Percentiles rank a stretch among this genome's conserved stretches.
Evolutionary conservation across 2,329 filamentous ascomycete genomes (phyloP).

Genomic region (Emydomyces testavorans): DNA sequence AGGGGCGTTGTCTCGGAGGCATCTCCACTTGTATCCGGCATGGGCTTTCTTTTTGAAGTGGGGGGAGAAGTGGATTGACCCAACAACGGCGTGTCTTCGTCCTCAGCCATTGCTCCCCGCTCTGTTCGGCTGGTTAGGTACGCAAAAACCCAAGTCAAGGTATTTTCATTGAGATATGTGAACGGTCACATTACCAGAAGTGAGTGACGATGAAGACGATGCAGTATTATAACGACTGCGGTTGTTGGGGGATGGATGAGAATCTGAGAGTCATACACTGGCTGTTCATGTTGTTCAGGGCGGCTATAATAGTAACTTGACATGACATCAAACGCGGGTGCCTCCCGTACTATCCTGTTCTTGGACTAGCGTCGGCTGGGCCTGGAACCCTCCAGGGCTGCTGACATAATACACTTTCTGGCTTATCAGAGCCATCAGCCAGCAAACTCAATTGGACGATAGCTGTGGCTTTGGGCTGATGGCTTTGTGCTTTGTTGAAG

Average conservation of each 20-base stretch:
- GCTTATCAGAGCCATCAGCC: neutral
- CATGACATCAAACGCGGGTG: neutral
- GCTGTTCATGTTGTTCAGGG: neutral
- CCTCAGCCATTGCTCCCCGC: conserved; percentile 11
- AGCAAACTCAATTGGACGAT: neutral
- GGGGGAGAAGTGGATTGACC: conserved; percentile 1
- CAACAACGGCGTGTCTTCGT: conserved; percentile 11
- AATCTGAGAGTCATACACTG: conserved; percentile 2
- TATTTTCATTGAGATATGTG: neutral
- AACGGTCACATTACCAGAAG: neutral
- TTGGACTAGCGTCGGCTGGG: neutral
- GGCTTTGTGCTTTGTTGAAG: neutral
- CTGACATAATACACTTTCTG: neutral
- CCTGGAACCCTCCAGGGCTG: neutral
- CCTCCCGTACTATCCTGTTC: neutral
- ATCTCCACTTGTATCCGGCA: conserved; percentile 17
- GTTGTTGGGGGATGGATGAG: neutral
- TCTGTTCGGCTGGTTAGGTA: neutral
- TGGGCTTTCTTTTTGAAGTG: conserved; percentile 13
- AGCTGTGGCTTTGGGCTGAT: conserved; percentile 3
- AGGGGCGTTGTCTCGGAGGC: conserved; percentile 37
- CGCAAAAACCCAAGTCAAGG: neutral
- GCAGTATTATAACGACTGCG: neutral
- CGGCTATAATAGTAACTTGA: neutral
- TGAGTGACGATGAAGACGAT: neutral